These are phyloP conservation scores for Pichia sp. DNA, from an alignment of 1,139 yeast genomes.

Conservation along the genomic window DNA sequence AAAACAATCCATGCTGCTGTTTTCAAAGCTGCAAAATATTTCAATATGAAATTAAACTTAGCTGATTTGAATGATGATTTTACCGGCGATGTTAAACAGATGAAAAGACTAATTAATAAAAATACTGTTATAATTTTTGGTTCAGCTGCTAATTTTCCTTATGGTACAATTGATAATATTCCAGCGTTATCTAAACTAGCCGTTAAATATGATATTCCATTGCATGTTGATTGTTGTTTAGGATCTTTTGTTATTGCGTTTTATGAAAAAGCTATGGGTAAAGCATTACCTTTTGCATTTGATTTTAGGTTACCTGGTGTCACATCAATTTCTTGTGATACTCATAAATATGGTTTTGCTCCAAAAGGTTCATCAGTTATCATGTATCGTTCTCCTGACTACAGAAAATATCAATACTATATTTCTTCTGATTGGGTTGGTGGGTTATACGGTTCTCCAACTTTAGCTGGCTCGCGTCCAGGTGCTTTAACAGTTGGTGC, in stretches of 20 bases:
- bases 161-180: conserved; percentile 90
- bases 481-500: conserved; percentile 97
- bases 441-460: conserved; percentile 94
- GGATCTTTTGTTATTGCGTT: conserved; percentile 89
- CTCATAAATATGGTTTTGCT: conserved; percentile 97
- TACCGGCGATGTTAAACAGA: conserved; percentile 55
- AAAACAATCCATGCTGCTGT: conserved; percentile 90
- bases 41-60: conserved; percentile 77
- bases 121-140: conserved; percentile 85
- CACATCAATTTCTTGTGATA: conserved; percentile 95
- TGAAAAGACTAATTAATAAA: conserved; percentile 56
- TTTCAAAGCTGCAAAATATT: conserved; percentile 88
- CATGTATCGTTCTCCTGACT: conserved; percentile 66
- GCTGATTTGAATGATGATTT: conserved; percentile 63
- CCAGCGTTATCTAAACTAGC: conserved; percentile 67
- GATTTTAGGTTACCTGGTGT: conserved; percentile 91
- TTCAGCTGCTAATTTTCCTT: conserved; percentile 96
- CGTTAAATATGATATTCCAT: conserved; percentile 55
- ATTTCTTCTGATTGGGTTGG: conserved; percentile 85
- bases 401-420: conserved; percentile 80
- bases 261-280: conserved; percentile 55
- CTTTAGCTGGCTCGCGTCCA: conserved; percentile 93
- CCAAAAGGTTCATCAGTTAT: conserved; percentile 94
- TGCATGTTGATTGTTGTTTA: conserved; percentile 92
- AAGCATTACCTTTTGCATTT: conserved; percentile 49